A percentile compares a stretch with the other conserved stretches of the same genome.
Conservation (phyloP, 1,284 basidiomycete genomes). For the Pascua sp. region DNA sequence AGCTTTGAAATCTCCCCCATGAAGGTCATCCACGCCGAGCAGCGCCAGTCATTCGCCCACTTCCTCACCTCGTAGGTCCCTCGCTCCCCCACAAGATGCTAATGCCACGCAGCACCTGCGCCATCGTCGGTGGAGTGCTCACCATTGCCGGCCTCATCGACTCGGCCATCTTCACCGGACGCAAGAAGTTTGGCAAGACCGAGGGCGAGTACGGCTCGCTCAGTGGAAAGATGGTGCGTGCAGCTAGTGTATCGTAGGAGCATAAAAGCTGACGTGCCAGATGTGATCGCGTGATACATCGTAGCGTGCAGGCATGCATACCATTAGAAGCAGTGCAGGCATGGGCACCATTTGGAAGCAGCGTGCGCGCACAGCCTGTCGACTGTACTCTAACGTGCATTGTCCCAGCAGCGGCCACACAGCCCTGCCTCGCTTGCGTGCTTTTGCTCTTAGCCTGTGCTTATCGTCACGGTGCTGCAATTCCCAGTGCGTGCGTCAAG, state of each 20-base stretch:
- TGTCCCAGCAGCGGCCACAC: too few species aligned
- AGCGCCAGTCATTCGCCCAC: constrained; percentile 89
- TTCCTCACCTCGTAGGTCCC: constrained; percentile 85
- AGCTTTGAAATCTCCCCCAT: constrained; percentile 95
- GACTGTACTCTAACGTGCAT: too few species aligned
- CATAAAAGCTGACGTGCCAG: not conserved
- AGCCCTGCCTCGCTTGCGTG: too few species aligned
- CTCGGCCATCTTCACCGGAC: constrained; percentile 67
- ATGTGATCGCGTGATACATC: not conserved
- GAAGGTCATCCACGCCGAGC: constrained; percentile 84
- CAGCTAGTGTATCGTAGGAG: not conserved
- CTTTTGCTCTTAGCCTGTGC: too few species aligned
- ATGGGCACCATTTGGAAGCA: too few species aligned
- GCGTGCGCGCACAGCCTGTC: too few species aligned
- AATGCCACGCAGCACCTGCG: constrained; percentile 68
- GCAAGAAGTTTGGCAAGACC: constrained; percentile 38
- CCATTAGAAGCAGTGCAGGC: not conserved
- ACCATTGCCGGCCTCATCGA: constrained; percentile 93
- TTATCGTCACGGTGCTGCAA: too few species aligned
- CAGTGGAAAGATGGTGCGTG: constrained; percentile 47
- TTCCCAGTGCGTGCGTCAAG: too few species aligned
- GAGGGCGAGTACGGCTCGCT: constrained; percentile 31
- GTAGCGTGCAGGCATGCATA: not conserved
- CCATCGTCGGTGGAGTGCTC: constrained; percentile 93
- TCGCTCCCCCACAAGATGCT: not conserved